phyloP scores from a whole-genome alignment of 371 early-diverging fungal species.

The Hamiltosporidium tvaerminnensis region DNA sequence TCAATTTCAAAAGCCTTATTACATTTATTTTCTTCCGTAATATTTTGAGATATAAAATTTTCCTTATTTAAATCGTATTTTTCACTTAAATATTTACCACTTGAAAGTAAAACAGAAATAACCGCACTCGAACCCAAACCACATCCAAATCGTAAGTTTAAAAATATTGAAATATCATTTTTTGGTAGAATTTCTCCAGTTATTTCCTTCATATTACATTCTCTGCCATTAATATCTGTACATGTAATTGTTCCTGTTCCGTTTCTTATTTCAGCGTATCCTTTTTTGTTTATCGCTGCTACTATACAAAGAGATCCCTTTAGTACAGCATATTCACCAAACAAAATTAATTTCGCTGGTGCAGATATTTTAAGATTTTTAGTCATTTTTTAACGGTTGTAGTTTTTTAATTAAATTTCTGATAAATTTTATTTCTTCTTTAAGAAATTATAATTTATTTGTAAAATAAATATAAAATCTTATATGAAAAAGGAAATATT shows the following conservation, averaged over 20 bases:
- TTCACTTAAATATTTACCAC: too few species aligned
- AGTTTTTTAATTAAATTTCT: too few species aligned
- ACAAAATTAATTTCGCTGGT: slow-evolving; percentile 25
- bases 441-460: too few species aligned
- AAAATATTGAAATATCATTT: background rate
- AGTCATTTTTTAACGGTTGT: too few species aligned
- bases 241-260: background rate
- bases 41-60: too few species aligned
- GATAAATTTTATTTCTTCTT: too few species aligned
- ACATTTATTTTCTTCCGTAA: background rate
- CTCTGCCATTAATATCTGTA: background rate
- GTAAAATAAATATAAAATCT: too few species aligned
- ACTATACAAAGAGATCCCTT: slow-evolving; percentile 18
- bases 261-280: background rate
- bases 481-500: too few species aligned
- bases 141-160: slow-evolving; percentile 10
- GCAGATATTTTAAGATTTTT: too few species aligned
- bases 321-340: slow-evolving; percentile 30
- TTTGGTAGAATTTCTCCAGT: slow-evolving; percentile 1
- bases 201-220: background rate
- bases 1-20: background rate
- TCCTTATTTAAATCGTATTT: background rate
- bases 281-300: slow-evolving; percentile 12
- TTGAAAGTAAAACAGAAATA: slow-evolving; percentile 14
- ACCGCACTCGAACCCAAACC: slow-evolving; percentile 27